phyloP scores from a whole-genome alignment of 1,284 basidiomycete genomes.

The Apiotrichum veenhuisii region DNA sequence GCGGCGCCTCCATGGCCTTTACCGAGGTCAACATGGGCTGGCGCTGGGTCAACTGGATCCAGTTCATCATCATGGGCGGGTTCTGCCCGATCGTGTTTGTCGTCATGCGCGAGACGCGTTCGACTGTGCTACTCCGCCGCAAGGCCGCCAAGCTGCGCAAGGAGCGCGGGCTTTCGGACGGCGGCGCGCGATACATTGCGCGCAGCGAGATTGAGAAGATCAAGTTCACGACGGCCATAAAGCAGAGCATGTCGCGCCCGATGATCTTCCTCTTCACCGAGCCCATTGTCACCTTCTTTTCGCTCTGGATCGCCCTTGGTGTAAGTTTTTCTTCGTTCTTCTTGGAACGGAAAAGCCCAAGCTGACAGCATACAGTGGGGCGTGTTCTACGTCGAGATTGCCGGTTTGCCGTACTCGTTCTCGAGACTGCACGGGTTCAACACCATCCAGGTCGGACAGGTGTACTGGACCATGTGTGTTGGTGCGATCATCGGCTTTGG shows the following conservation, averaged over 20 bases:
- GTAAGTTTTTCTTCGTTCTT: slow-evolving; percentile 17
- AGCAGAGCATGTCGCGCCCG: slow-evolving; percentile 34
- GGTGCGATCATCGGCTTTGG: slow-evolving; percentile 61
- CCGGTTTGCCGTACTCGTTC: slow-evolving; percentile 64
- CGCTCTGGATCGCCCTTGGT: slow-evolving; percentile 68
- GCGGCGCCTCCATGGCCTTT: slow-evolving; percentile 63
- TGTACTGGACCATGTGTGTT: slow-evolving; percentile 59
- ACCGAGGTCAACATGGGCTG: slow-evolving; percentile 62
- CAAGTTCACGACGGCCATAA: slow-evolving; percentile 36
- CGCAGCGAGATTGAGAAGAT: slow-evolving; percentile 45
- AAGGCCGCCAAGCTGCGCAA: slow-evolving; percentile 34
- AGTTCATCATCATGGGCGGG: slow-evolving; percentile 52
- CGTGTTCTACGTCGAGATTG: slow-evolving; percentile 65
- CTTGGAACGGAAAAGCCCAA: too few relatives aligned
- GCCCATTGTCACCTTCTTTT: slow-evolving; percentile 69
- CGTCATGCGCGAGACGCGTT: slow-evolving; percentile 46
- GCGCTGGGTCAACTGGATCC: slow-evolving; percentile 80
- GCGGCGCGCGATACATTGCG: slow-evolving; percentile 43
- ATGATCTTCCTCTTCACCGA: slow-evolving; percentile 63
- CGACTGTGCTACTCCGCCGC: slow-evolving; percentile 42
- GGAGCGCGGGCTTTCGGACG: slow-evolving; percentile 35
- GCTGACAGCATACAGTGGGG: slow-evolving; percentile 57
- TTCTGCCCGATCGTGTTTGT: slow-evolving; percentile 35
- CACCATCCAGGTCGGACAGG: slow-evolving; percentile 60
- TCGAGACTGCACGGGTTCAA: slow-evolving; percentile 62